Base-by-base conservation (phyloP, 768 basidiomycete species). In the Podaxis sp. region DNA sequence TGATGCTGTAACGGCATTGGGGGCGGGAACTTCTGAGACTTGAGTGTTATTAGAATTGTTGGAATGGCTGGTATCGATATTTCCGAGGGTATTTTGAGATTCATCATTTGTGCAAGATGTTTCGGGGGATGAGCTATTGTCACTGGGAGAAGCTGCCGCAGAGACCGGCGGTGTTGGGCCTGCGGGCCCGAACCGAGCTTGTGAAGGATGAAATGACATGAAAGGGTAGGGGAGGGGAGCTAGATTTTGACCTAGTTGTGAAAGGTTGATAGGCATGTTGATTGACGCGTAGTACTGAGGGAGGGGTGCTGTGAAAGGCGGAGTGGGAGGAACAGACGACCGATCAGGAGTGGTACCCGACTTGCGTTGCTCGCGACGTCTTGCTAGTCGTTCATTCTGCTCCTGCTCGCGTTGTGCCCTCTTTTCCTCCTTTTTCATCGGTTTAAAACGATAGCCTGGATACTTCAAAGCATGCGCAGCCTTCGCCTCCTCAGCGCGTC, bases 381-480 rank as follows among this genome's bases (percentile, higher is more conserved):
- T 70, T 65, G 56, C 66, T 40, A 70, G 64, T 6, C 73, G 71
- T 33, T 68, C 70, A 30, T 73, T 72, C 57, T 81, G 80, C 53
- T 77, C 79, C 57, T 76, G 75, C 65, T 74, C 70, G 59, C 76
- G 76, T 38, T 76, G 74, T 57, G 77, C 79, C 26, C 75, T 75
- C 66, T 81, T 85, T 52, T 80, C 77, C 52, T 83, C 83, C 68
- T 80, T 84, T 70, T 79, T 87, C 70, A 78, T 75, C 0, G 87
- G 87, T 55, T 76, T 74, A 63, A 83, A 89, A 19, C 82, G 80
- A 68, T 89, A 89, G 26, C 76, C 74, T 0, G 88, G 88, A 66
- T 85, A 87, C 66, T 72, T 68, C 2, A 70, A 67, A 38, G 76
- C 75, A 66, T 89, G 88, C 58, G 80, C 79, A 0, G 76, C 76